phyloP scores from a whole-genome alignment of 179 eudicot species.

The Silene vulgaris region DNA sequence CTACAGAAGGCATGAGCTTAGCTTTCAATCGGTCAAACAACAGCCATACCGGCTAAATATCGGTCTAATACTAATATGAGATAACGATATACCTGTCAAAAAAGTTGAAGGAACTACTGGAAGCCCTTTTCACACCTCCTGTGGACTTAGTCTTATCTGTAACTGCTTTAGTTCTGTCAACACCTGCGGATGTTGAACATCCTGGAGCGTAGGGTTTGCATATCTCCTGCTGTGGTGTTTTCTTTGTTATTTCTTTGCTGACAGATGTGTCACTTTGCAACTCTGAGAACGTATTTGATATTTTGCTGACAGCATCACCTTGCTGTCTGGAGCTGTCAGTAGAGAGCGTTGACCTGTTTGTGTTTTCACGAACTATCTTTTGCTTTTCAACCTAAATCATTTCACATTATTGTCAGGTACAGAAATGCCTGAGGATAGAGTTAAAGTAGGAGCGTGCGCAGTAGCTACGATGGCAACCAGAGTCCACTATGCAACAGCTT shows the following conservation, averaged over 20 bases:
- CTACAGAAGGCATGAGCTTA: neutral
- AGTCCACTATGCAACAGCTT: neutral
- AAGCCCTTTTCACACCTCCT: slow-evolving; percentile 47
- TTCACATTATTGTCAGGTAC: slow-evolving; percentile 8
- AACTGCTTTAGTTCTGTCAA: slow-evolving; percentile 28
- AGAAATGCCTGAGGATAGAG: slow-evolving; percentile 11
- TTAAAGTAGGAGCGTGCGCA: neutral
- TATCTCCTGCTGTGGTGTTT: slow-evolving; percentile 14
- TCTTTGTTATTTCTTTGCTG: slow-evolving; percentile 27
- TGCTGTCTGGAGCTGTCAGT: slow-evolving; percentile 27
- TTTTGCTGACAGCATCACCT: slow-evolving; percentile 23
- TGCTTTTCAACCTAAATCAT: slow-evolving; percentile 77
- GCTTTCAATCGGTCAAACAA: neutral
- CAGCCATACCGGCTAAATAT: neutral
- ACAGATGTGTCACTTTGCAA: slow-evolving; percentile 25
- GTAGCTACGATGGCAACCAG: neutral
- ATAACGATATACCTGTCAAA: slow-evolving; percentile 63
- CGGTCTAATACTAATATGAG: neutral
- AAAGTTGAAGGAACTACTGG: slow-evolving; percentile 48
- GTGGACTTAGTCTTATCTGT: slow-evolving; percentile 30
- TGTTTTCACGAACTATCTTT: slow-evolving; percentile 64
- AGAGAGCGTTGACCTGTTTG: slow-evolving; percentile 29
- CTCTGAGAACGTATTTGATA: slow-evolving; percentile 25
- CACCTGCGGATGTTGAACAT: slow-evolving; percentile 27
- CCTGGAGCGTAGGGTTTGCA: slow-evolving; percentile 14